Conservation (phyloP, 2,329 filamentous ascomycete species). For the Penicillium sp. region DNA sequence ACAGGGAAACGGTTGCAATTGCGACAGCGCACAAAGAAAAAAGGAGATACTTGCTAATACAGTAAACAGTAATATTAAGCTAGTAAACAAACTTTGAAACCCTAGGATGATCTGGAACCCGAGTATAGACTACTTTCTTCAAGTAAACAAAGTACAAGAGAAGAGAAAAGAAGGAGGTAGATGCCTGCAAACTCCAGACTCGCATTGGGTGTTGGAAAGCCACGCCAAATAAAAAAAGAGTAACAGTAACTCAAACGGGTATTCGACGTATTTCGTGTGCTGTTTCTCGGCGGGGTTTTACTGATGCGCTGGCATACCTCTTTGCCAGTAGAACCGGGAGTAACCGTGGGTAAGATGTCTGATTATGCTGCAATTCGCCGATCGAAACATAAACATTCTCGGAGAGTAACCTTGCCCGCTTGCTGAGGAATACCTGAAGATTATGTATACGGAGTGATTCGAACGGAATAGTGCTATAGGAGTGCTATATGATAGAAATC, state of each 20-base stretch:
- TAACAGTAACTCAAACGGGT: conserved; percentile 1
- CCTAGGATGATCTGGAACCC: background rate
- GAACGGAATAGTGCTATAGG: background rate
- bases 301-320: conserved; percentile 85
- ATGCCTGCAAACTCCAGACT: background rate
- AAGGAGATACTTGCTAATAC: background rate
- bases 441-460: background rate
- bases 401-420: conserved; percentile 7
- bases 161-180: background rate
- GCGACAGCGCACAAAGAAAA: conserved; percentile 16
- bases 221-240: background rate
- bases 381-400: conserved; percentile 15
- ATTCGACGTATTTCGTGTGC: background rate
- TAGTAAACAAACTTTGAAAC: background rate
- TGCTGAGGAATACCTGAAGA: background rate
- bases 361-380: conserved; percentile 32
- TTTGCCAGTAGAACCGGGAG: conserved; percentile 62
- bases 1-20: conserved; percentile 13
- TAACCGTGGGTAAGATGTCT: conserved; percentile 2
- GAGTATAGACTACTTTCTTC: background rate
- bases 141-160: background rate
- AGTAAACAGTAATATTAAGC: background rate
- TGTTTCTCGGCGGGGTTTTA: conserved; percentile 22
- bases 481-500: too few relatives aligned
- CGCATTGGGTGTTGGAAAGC: background rate